Evolutionary conservation across 1,284 basidiomycete species (phyloP).

Genomic region (Boletus semigastroideus): DNA sequence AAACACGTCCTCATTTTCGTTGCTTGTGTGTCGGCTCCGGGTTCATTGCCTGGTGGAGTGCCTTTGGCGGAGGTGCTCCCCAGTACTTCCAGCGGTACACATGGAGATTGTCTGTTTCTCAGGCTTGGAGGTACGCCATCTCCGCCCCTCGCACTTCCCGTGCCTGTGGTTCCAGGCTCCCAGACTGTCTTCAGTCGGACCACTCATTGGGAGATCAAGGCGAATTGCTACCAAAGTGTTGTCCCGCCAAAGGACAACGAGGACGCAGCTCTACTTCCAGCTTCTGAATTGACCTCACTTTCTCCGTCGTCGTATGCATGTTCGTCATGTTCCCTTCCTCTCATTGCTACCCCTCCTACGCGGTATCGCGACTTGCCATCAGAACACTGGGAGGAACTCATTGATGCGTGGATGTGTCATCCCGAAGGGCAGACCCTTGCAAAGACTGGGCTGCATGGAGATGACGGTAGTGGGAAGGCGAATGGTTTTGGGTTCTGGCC

Average conservation of each 20-base stretch:
- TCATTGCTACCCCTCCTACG: constrained; percentile 52
- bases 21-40: constrained; percentile 28
- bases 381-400: constrained; percentile 95
- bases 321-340: constrained; percentile 72
- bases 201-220: constrained; percentile 72
- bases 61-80: constrained; percentile 60
- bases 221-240: constrained; percentile 36
- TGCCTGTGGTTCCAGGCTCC: constrained; percentile 57
- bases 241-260: constrained; percentile 17
- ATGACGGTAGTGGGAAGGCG: constrained; percentile 2
- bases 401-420: constrained; percentile 99
- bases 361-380: constrained; percentile 86
- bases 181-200: constrained; percentile 55
- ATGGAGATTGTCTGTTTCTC: constrained; percentile 57
- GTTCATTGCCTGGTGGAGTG: constrained; percentile 13
- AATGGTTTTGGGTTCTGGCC: constrained; percentile 73
- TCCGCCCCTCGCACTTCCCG: constrained; percentile 64
- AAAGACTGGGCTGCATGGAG: constrained; percentile 51
- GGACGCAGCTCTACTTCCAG: constrained; percentile 55
- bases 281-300: constrained; percentile 54
- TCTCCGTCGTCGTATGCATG: constrained; percentile 67
- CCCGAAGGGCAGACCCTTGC: constrained; percentile 74
- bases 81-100: constrained; percentile 37
- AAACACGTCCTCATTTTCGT: constrained; percentile 70
- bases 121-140: constrained; percentile 56